Percentiles rank a stretch among this genome's conserved stretches.
Conservation (phyloP, 1,139 yeast species). For the Eremothecium coryli region DNA sequence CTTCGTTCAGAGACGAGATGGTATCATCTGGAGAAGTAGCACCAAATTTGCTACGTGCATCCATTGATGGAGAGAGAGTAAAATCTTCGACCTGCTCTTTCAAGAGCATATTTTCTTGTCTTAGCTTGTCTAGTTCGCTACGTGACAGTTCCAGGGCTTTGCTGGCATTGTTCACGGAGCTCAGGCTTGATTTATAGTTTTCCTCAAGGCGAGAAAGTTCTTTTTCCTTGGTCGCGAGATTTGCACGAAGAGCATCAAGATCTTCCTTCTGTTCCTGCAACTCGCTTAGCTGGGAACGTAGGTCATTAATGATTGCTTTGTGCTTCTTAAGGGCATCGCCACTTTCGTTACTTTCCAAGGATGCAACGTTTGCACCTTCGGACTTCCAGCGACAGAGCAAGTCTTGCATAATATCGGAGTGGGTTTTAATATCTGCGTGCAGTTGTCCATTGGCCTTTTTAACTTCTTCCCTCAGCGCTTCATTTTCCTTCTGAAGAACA, state of each 20-base stretch:
- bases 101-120: conserved; percentile 46
- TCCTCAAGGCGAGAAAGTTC: conserved; percentile 38
- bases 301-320: conserved; percentile 17
- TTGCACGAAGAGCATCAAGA: conserved; percentile 16
- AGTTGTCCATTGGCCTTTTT: conserved; percentile 11
- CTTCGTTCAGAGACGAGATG: conserved; percentile 44
- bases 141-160: conserved; percentile 68
- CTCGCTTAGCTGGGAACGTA: conserved; percentile 21
- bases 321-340: conserved; percentile 12
- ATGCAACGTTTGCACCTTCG: background rate
- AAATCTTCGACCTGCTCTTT: conserved; percentile 14
- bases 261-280: conserved; percentile 18
- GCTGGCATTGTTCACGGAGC: conserved; percentile 64
- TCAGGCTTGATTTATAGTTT: conserved; percentile 62
- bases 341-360: background rate
- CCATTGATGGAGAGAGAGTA: conserved; percentile 29
- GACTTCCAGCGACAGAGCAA: conserved; percentile 17
- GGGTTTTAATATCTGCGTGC: conserved; percentile 13
- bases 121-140: conserved; percentile 56
- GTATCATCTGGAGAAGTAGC: conserved; percentile 32
- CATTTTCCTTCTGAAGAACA: conserved; percentile 38
- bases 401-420: conserved; percentile 17
- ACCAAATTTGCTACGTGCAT: conserved; percentile 29
- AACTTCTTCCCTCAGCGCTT: conserved; percentile 30
- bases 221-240: conserved; percentile 13